Conservation (phyloP, 495 filamentous ascomycete genomes). For the Xylona heveae region DNA sequence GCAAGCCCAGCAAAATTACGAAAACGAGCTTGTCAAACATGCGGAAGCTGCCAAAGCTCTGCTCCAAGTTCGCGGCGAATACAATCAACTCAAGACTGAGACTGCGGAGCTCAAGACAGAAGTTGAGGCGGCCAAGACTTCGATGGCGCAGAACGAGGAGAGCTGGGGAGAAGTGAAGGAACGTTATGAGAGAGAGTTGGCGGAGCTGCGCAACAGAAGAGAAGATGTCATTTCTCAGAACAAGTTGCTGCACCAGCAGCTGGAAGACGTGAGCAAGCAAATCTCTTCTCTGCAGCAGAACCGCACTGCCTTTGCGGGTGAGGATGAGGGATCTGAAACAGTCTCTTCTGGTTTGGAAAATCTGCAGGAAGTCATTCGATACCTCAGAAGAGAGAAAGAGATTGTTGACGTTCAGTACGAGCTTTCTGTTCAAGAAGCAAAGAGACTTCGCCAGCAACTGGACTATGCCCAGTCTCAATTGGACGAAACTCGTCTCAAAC, state of each 20-base stretch:
- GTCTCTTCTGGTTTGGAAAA: slow-evolving; percentile 36
- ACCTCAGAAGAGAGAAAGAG: slow-evolving; percentile 87
- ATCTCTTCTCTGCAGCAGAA: slow-evolving; percentile 56
- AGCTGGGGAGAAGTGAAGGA: slow-evolving; percentile 70
- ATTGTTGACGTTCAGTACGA: slow-evolving; percentile 92
- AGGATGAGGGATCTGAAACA: slow-evolving; percentile 17
- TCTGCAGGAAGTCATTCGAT: slow-evolving; percentile 72
- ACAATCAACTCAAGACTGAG: slow-evolving; percentile 61
- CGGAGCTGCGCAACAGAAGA: slow-evolving; percentile 51
- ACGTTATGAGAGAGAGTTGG: slow-evolving; percentile 62
- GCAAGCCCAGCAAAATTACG: slow-evolving; percentile 86
- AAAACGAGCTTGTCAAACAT: slow-evolving; percentile 81
- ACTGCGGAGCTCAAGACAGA: slow-evolving; percentile 48
- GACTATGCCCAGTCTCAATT: slow-evolving; percentile 70
- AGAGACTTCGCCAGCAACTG: slow-evolving; percentile 72
- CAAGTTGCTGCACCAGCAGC: slow-evolving; percentile 65
- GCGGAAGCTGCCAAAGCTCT: slow-evolving; percentile 74
- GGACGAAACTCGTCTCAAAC: slow-evolving; percentile 65
- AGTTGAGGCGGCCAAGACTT: slow-evolving; percentile 57
- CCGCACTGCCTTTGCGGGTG: slow-evolving; percentile 30
- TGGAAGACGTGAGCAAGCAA: slow-evolving; percentile 62
- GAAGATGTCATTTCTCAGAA: slow-evolving; percentile 74
- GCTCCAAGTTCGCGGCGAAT: slow-evolving; percentile 53
- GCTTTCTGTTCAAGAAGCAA: slow-evolving; percentile 63
- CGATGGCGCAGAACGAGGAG: slow-evolving; percentile 57